Evolutionary conservation across 805 yeast genomes (phyloP).

Genomic region (Saccharomyces cerevisiae): DNA sequence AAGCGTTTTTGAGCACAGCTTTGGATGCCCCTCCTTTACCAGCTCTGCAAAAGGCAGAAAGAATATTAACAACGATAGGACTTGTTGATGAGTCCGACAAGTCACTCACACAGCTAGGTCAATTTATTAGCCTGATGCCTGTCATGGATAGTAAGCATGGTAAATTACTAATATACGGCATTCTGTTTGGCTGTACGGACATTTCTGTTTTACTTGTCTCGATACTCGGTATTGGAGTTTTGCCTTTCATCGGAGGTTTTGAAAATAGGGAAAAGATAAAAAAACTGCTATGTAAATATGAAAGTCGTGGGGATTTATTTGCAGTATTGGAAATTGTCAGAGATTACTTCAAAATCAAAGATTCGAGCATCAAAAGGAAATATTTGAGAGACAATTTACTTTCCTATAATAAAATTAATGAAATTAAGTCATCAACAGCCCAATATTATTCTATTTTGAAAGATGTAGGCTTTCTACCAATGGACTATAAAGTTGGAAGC

Average conservation of each 20-base stretch:
- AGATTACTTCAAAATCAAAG: slow-evolving; percentile 36
- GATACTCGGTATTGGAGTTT: slow-evolving; percentile 55
- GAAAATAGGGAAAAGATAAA: slow-evolving; percentile 64
- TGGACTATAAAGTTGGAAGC: slow-evolving; percentile 35
- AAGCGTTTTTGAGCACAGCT: slow-evolving; percentile 60
- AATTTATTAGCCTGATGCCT: slow-evolving; percentile 72
- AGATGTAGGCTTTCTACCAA: slow-evolving; percentile 70
- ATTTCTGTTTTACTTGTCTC: slow-evolving; percentile 76
- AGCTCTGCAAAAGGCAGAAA: slow-evolving; percentile 35
- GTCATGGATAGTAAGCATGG: slow-evolving; percentile 77
- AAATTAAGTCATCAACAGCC: slow-evolving; percentile 57
- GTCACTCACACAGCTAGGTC: slow-evolving; percentile 66
- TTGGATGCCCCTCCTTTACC: slow-evolving; percentile 66
- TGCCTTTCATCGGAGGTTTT: slow-evolving; percentile 55
- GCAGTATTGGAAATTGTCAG: slow-evolving; percentile 55
- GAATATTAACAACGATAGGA: slow-evolving; percentile 58
- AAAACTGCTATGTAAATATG: slow-evolving; percentile 26
- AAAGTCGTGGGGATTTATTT: slow-evolving; percentile 60
- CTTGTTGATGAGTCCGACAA: slow-evolving; percentile 45
- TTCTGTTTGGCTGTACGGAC: slow-evolving; percentile 76
- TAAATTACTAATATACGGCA: slow-evolving; percentile 68
- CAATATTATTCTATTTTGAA: slow-evolving; percentile 66
- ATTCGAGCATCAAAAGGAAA: slow-evolving; percentile 27
- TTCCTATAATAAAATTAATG: slow-evolving; percentile 58
- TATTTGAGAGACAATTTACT: slow-evolving; percentile 52